Evolutionary conservation across 371 early-diverging fungal species (phyloP).

Genomic region (Actinomortierella wolfii): DNA sequence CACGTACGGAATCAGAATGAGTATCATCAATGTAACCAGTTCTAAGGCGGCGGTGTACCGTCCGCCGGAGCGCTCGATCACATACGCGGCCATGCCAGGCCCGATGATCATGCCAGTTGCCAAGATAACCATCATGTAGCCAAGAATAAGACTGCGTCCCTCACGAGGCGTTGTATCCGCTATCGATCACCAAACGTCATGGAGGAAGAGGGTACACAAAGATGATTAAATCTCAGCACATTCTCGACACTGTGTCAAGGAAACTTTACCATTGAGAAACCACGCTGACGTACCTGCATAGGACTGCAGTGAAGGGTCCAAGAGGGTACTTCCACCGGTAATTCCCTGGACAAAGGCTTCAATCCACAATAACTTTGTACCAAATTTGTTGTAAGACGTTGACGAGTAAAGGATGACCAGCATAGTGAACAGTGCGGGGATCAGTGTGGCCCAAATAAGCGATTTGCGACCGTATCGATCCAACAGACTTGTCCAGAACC

Average conservation of each 20-base stretch:
- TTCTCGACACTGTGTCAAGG: too few relatives aligned
- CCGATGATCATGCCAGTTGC: conserved; percentile 17
- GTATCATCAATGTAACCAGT: too few relatives aligned
- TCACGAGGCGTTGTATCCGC: conserved; percentile 13
- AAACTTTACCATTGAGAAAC: too few relatives aligned
- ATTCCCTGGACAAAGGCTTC: conserved; percentile 10
- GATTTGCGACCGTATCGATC: conserved; percentile 19
- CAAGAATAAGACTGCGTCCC: conserved; percentile 11
- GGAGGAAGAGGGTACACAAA: not conserved
- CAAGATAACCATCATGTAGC: conserved; percentile 12
- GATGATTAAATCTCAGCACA: too few relatives aligned
- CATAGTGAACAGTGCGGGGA: conserved; percentile 8
- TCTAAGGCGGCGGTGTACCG: not conserved
- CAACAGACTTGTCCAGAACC: conserved; percentile 13
- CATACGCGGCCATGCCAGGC: not conserved
- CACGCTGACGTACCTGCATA: conserved; percentile 16
- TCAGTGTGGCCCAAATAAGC: conserved; percentile 12
- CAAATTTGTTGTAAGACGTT: not conserved
- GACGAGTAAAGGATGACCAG: conserved; percentile 15
- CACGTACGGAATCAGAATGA: conserved; percentile 6
- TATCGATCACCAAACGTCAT: not conserved
- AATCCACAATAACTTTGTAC: conserved; percentile 6
- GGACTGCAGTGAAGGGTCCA: conserved; percentile 11
- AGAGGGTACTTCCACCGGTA: conserved; percentile 12
- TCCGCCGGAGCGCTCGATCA: conserved; percentile 2